phyloP scores from a whole-genome alignment of 2,329 filamentous ascomycete genomes.

The Rhytidhysteron rufulum region DNA sequence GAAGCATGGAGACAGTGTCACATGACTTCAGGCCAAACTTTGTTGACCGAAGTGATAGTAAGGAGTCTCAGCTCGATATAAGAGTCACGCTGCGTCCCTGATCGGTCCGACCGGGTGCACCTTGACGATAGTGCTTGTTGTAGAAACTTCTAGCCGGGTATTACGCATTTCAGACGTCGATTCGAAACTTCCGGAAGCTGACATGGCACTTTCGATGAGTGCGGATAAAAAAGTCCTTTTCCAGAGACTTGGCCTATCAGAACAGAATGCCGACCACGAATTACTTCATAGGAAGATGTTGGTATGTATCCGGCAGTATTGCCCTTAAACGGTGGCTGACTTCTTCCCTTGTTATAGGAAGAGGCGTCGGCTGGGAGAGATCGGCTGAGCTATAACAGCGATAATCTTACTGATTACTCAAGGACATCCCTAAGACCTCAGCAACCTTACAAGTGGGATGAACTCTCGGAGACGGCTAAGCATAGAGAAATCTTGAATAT shows the following conservation, averaged over 20 bases:
- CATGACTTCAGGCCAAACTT: too few relatives aligned
- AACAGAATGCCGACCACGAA: constrained; percentile 31
- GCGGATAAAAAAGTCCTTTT: constrained; percentile 44
- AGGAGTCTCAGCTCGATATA: too few relatives aligned
- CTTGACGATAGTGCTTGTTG: too few relatives aligned
- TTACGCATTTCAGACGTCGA: too few relatives aligned
- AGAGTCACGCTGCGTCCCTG: too few relatives aligned
- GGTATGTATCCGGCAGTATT: constrained; percentile 24
- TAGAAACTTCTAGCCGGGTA: too few relatives aligned
- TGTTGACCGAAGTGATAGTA: too few relatives aligned
- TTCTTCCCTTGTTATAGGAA: constrained; percentile 24
- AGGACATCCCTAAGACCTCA: constrained; percentile 25
- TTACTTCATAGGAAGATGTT: constrained; percentile 43
- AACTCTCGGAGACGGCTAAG: constrained; percentile 47
- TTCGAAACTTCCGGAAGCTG: too few relatives aligned
- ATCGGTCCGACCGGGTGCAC: too few relatives aligned
- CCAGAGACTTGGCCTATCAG: constrained; percentile 38
- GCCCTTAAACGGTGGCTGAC: constrained; percentile 6
- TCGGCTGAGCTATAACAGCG: constrained; percentile 36
- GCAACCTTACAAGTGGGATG: constrained; percentile 43
- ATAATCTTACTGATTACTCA: constrained; percentile 37
- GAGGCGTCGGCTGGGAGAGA: constrained; percentile 42
- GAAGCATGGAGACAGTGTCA: too few relatives aligned
- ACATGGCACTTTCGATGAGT: too few relatives aligned
- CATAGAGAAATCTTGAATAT: constrained; percentile 43